These are phyloP conservation scores for Phaffia rhodozyma DNA, from an alignment of 1,284 basidiomycete species.

Conservation along the genomic window DNA sequence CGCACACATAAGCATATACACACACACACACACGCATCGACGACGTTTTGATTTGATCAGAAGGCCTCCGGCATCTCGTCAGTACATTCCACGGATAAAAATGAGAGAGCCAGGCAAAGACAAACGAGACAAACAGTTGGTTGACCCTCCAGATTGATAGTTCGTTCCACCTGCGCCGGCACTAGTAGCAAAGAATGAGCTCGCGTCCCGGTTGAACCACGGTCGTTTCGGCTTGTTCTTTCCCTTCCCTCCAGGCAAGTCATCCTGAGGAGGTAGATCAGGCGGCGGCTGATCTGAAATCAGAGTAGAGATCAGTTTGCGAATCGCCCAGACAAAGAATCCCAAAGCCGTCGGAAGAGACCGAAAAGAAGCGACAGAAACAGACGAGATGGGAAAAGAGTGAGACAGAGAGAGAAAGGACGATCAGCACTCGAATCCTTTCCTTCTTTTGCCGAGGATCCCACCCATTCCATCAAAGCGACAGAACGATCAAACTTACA, in stretches of 20 bases:
- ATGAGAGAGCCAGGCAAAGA: neutral
- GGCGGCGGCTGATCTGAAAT: constrained; percentile 16
- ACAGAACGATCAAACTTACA: neutral
- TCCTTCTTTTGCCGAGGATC: neutral
- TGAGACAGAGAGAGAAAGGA: neutral
- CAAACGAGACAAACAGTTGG: neutral
- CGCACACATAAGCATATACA: neutral
- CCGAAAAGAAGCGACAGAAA: neutral
- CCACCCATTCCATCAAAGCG: neutral
- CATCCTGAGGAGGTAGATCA: constrained; percentile 13
- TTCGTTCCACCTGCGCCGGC: neutral
- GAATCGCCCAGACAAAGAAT: neutral
- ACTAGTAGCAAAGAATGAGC: constrained; percentile 2
- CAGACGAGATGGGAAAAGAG: neutral
- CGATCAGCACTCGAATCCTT: neutral
- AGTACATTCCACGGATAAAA: neutral
- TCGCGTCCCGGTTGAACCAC: constrained; percentile 14
- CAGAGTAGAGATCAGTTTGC: neutral
- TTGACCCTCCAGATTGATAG: constrained; percentile 2
- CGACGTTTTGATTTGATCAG: neutral
- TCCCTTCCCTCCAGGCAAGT: neutral
- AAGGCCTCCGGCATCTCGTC: neutral
- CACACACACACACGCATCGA: neutral
- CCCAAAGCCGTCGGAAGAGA: neutral
- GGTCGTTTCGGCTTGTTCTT: constrained; percentile 9